phyloP scores from a whole-genome alignment of 2,329 filamentous ascomycete genomes.

The Penicillium aurantiogriseum region DNA sequence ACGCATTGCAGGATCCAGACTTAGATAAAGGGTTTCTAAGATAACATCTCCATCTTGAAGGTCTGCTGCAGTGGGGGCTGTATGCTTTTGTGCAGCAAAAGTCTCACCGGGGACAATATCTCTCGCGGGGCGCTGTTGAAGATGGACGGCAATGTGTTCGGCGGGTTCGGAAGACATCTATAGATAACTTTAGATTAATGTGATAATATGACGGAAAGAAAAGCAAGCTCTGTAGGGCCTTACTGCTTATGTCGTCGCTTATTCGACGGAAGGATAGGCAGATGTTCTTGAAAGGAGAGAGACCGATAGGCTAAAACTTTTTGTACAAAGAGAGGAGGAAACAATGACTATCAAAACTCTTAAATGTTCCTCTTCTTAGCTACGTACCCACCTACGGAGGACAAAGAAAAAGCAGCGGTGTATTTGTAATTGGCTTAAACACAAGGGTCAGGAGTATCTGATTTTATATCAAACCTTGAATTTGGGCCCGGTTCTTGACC shows the following conservation, averaged over 20 bases:
- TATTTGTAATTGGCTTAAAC: background rate
- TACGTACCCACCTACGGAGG: background rate
- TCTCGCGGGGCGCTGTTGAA: background rate
- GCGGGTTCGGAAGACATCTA: background rate
- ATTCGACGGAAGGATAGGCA: slow-evolving; percentile 35
- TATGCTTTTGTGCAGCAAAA: background rate
- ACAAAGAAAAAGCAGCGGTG: background rate
- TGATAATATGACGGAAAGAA: background rate
- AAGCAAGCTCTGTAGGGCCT: background rate
- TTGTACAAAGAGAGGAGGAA: background rate
- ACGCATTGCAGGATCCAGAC: background rate
- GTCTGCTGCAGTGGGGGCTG: background rate
- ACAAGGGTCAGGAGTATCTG: background rate
- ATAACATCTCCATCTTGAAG: background rate
- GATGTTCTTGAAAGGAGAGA: no score
- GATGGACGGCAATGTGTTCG: background rate
- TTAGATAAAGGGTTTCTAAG: background rate
- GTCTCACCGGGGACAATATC: background rate
- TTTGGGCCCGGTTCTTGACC: no score
- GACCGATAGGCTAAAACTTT: background rate
- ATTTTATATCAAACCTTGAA: background rate
- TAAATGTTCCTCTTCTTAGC: background rate
- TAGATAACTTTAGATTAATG: fast-evolving
- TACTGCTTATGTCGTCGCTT: background rate
- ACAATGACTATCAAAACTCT: no score